Conservation (phyloP, 2,329 filamentous ascomycete genomes). For the Xylariaceae sp. region DNA sequence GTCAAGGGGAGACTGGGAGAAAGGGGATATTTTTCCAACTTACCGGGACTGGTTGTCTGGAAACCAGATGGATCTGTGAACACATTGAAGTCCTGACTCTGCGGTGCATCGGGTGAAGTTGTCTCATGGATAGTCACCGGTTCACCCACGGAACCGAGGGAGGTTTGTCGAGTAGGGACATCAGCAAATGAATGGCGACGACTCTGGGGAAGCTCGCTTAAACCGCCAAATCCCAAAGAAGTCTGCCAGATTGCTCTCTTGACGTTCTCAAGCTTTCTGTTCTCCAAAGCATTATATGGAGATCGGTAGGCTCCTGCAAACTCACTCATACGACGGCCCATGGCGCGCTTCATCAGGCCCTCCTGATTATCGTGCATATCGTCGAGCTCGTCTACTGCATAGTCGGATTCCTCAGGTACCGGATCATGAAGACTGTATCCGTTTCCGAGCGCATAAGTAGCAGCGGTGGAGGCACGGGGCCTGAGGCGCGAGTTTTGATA, state of each 20-base stretch:
- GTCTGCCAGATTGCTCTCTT: constrained; percentile 69
- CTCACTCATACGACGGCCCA: constrained; percentile 54
- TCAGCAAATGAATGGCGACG: constrained; percentile 76
- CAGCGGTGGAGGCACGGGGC: constrained; percentile 53
- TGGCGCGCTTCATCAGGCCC: constrained; percentile 41
- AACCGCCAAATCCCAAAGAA: constrained; percentile 58
- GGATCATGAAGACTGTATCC: constrained; percentile 55
- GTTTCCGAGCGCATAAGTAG: constrained; percentile 49
- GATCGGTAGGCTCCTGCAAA: constrained; percentile 45
- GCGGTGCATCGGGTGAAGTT: constrained; percentile 40
- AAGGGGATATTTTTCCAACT: constrained; percentile 22
- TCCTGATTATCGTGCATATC: constrained; percentile 52
- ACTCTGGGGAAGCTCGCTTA: constrained; percentile 63
- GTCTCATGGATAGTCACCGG: constrained; percentile 43
- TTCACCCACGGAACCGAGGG: constrained; percentile 57
- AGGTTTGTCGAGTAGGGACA: constrained; percentile 58
- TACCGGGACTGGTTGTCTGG: constrained; percentile 38
- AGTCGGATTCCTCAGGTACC: constrained; percentile 62
- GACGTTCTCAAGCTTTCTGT: constrained; percentile 58
- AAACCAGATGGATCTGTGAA: constrained; percentile 39
- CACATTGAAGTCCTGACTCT: constrained; percentile 40
- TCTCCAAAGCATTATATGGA: constrained; percentile 49
- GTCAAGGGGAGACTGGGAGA: background rate
- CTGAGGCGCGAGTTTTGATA: constrained; percentile 52
- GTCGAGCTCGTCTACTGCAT: constrained; percentile 67